Base-by-base conservation (phyloP, 1,284 basidiomycete genomes). In the Microbotryomycetes sp. region DNA sequence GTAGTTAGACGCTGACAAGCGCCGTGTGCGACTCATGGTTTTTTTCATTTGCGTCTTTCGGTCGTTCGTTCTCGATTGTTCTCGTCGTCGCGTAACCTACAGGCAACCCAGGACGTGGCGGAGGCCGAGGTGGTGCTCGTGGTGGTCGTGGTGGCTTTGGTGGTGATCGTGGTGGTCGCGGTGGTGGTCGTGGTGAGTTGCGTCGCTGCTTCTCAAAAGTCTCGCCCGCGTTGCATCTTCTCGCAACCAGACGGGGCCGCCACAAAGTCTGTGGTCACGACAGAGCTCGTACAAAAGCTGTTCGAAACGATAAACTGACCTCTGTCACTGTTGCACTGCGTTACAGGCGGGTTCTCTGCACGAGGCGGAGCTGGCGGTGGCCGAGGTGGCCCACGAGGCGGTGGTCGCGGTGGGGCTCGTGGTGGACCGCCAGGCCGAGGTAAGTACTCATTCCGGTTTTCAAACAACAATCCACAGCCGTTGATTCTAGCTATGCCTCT, bases 361-460 rank as follows among this genome's bases (percentile, higher is more conserved):
- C 64, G 74, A 46, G 76, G 78, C 54, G 77, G 77, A 56, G 77
- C 77, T 22, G 77, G 79, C 25, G 74, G 81, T 47, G 79, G 82
- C 48, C 78, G 79, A 48, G 74, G 75, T n/a, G 76, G 76, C 62
- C 70, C 62, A 59, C 59, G 68, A 7, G 74, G 74, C 50, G 70
- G 70, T 23, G 77, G 80, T 50, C 75, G 76, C 49, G 81, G 80
- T 26, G 78, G 79, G 36, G 75, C 80, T 14, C 76, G 80, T 36
- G 74, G 80, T 32, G 79, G 81, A 30, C 75, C 80, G n/a, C 77
- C 83, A 4, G 82, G 84, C 46, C 30, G 58, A 23, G 51, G 42
- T 22, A 53, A 22, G 45, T 15, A 28, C 19, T 32, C 14, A 19
- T 52, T 30, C 59, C 16, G 23, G 1, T 6, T 23, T 26, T 30